phyloP scores from a whole-genome alignment of 352 stramenopile genomes.

The Thraustochytrium striatum region DNA sequence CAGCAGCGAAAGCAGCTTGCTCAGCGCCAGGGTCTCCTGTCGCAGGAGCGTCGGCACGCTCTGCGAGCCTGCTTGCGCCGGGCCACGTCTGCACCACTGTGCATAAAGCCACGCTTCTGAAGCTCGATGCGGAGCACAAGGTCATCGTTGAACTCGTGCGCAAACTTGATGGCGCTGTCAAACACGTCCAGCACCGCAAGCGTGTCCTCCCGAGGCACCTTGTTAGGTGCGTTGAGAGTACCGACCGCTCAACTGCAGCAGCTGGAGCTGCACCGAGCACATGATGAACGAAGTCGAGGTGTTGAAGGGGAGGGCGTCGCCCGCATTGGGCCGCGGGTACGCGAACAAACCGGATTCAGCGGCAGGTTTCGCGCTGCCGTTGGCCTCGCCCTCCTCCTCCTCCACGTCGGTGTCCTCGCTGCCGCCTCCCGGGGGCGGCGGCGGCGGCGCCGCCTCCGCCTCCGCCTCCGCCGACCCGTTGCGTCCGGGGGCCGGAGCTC shows the following conservation, averaged over 20 bases:
- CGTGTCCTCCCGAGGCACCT: neutral
- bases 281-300: constrained; percentile 27
- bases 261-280: constrained; percentile 11
- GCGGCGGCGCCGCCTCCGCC: too few species aligned
- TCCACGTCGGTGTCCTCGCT: neutral
- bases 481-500: too few species aligned
- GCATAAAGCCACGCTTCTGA: constrained; percentile 34
- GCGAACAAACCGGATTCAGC: too few species aligned
- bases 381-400: neutral
- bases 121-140: constrained; percentile 4
- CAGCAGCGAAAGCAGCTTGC: constrained; percentile 7
- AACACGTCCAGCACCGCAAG: constrained; percentile 15
- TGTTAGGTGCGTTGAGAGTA: neutral
- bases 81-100: too few species aligned
- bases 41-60: constrained; percentile 7
- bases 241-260: constrained; percentile 8
- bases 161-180: neutral
- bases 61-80: neutral
- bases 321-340: neutral
- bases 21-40: constrained; percentile 21
- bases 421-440: neutral
- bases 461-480: too few species aligned
- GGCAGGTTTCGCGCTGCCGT: neutral
- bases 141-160: constrained; percentile 42
- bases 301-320: constrained; percentile 27